Base-by-base conservation (phyloP, 2,329 filamentous ascomycete genomes). In the Rhinocladiella mackenziei region DNA sequence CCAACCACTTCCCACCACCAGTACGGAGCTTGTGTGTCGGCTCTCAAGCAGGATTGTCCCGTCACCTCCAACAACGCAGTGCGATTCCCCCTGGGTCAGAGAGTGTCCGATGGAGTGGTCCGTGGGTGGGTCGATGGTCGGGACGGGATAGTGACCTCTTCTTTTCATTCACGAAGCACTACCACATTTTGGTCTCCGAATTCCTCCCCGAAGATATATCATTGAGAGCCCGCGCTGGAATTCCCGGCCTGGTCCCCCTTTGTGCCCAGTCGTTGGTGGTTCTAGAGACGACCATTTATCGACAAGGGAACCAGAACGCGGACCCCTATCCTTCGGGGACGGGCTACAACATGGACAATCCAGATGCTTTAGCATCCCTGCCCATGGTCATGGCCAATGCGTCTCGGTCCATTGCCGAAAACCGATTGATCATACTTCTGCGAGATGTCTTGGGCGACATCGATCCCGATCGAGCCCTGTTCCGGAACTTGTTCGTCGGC, bases 91-190 rank as follows among this genome's bases (percentile, higher is more conserved):
- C 89, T 28, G 77, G 81, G 20, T 79, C 84, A 4, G 75, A 80
- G 20, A 80, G 83, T 53, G 81, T 94, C n/a, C 73, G 81, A 31
- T 96, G 89, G 89, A 80, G 84, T 57, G 86, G 87, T 1, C 81
- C 82, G 1, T 96, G 89, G 89, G 72, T 86, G 5, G 79, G 84
- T 28, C 80, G 88, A 49, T 96, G 89, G 89, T 83, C 80, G 50
- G 89, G 89, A 10, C 80, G 81, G 2, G 89, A 95, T 57, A 94
- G 85, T 3, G 89, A 95, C 59, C 71, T 96, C 23, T 87, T 95
- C 61, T 95, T 91, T 66, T 84, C 94, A 32, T 96, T 96, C 59
- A 80, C 82, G 67, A 95, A 94, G 65, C 83, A 92, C 61, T 94
- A 85, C 57, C 85, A 91, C 62, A 76, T 91, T 14, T 72, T 96